Base-by-base conservation (phyloP, 1,284 basidiomycete genomes). In the Moesziomyces globuligerus region DNA sequence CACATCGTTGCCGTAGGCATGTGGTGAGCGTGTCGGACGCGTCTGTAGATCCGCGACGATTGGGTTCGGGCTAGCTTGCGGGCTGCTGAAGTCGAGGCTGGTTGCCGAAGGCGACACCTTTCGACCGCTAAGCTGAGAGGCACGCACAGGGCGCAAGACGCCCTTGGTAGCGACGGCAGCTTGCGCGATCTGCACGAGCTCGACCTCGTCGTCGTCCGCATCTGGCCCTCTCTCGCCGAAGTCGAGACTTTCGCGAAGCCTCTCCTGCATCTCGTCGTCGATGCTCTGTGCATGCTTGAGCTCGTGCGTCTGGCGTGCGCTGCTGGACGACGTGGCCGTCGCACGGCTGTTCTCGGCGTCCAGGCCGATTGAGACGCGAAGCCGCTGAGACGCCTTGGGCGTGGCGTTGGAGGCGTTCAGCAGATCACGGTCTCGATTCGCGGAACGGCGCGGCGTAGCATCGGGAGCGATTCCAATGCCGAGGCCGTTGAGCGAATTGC, bases 111-210 rank as follows among this genome's bases (percentile, higher is more conserved):
- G 50, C 4, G 61, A 65, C 18, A 55, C 44, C 13, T 55, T 59
- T 29, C 50, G 53, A 10, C 25, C 47, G 44, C 62, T 56, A 13
- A 72, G 36, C 45, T 67, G 54, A 17, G 54, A 58, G 18, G 69
- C 64, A 8, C 55, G 62, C 1, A 62, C 47, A 0, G 69, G 62
- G 10, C 54, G 50, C 26, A 62, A 25, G 24, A 58, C 46, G 25
- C 64, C 51, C 20, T 58, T 62, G 47, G 58, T 62, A 7, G 55
- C 64, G n/a, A 62, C 55, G 38, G 69, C 53, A 18, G 62, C 69
- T 25, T 62, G 62, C 5, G 62, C 58, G 17, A 72, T 72, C 45
- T 59, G 54, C 4, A 62, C 61, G 24, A 55, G 49, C 13, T 58
- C 54, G 18, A 61, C 62, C 17, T 67, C 68, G 26, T 58, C 66